phyloP scores from a whole-genome alignment of 2,329 filamentous ascomycete genomes.

The Aspergillus hiratsukae region DNA sequence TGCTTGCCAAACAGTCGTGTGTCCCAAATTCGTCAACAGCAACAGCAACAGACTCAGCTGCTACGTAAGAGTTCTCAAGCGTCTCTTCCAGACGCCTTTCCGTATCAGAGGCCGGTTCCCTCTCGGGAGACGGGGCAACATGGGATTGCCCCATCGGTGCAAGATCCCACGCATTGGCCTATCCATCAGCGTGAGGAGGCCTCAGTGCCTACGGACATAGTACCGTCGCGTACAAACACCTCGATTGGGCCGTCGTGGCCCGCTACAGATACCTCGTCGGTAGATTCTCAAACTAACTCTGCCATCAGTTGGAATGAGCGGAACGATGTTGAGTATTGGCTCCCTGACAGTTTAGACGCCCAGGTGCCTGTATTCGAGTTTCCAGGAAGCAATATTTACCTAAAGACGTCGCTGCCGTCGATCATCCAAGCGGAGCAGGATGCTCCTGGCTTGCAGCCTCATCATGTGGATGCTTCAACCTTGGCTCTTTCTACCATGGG shows the following conservation, averaged over 20 bases:
- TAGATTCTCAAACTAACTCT: slow-evolving; percentile 18
- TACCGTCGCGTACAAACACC: slow-evolving; percentile 14
- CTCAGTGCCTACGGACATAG: slow-evolving; percentile 20
- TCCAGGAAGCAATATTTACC: slow-evolving; percentile 33
- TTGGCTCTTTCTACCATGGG: slow-evolving; percentile 17
- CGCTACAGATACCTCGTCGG: slow-evolving; percentile 13
- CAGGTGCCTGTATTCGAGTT: slow-evolving; percentile 31
- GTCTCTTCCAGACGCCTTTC: slow-evolving; percentile 16
- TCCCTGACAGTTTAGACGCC: slow-evolving; percentile 32
- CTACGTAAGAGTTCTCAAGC: slow-evolving; percentile 11
- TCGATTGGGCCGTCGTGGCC: slow-evolving; percentile 21
- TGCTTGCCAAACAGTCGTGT: slow-evolving; percentile 26
- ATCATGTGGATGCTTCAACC: slow-evolving; percentile 13
- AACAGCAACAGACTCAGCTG: slow-evolving; percentile 30
- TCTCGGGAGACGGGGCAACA: slow-evolving; percentile 15
- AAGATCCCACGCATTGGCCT: slow-evolving; percentile 19
- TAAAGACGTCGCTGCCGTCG: slow-evolving; percentile 31
- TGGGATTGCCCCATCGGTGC: slow-evolving; percentile 10
- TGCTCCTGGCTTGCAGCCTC: slow-evolving; percentile 16
- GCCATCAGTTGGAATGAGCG: slow-evolving; percentile 25
- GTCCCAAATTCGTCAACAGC: slow-evolving; percentile 34
- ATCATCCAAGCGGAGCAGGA: slow-evolving; percentile 25
- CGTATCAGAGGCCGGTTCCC: slow-evolving; percentile 20
- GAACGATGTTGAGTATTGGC: slow-evolving; percentile 31
- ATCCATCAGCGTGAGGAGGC: slow-evolving; percentile 13